Evolutionary conservation across 2,329 filamentous ascomycete genomes (phyloP).

Genomic region (Penicillium italicum): DNA sequence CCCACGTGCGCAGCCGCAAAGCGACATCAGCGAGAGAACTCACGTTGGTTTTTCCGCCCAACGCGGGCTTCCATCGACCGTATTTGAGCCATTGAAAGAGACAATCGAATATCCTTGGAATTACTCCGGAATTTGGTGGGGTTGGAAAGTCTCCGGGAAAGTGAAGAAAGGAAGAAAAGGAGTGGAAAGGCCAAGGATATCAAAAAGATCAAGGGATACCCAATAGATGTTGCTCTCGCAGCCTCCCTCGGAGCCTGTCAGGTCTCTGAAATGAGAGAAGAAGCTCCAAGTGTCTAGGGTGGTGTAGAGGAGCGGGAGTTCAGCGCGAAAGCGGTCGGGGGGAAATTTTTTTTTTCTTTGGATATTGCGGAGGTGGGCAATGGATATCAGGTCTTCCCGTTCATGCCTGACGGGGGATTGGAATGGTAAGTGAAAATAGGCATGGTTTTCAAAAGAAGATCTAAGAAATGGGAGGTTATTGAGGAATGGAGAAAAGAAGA

Average conservation of each 20-base stretch:
- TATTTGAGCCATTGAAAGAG: slow-evolving; percentile 39
- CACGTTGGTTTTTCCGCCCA: slow-evolving; percentile 50
- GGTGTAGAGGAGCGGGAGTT: slow-evolving; percentile 4
- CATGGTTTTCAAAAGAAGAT: slow-evolving; percentile 35
- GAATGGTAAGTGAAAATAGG: slow-evolving; percentile 33
- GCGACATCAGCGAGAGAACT: slow-evolving; percentile 30
- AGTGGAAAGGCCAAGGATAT: not conserved
- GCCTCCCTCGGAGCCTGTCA: slow-evolving; percentile 24
- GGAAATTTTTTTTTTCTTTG: slow-evolving; percentile 27
- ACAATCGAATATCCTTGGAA: slow-evolving; percentile 10
- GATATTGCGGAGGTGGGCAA: slow-evolving; percentile 13
- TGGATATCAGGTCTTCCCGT: slow-evolving; percentile 38
- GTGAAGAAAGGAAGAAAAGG: slow-evolving; percentile 11
- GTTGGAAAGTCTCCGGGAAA: not conserved
- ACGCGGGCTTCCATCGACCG: slow-evolving; percentile 48
- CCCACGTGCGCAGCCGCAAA: slow-evolving; percentile 22
- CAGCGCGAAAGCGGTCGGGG: slow-evolving; percentile 29
- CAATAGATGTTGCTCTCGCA: slow-evolving; percentile 8
- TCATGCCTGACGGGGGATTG: slow-evolving; percentile 47
- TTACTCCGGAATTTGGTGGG: not conserved
- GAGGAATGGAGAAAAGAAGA: slow-evolving; percentile 16
- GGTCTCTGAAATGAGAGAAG: slow-evolving; percentile 8
- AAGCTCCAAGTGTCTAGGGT: slow-evolving; percentile 8
- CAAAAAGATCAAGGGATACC: not conserved
- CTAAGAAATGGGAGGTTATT: slow-evolving; percentile 23